Percentiles rank a stretch among this genome's conserved stretches.
Conservation (phyloP, 129 eudicot genomes). For the Calendula officinalis region DNA sequence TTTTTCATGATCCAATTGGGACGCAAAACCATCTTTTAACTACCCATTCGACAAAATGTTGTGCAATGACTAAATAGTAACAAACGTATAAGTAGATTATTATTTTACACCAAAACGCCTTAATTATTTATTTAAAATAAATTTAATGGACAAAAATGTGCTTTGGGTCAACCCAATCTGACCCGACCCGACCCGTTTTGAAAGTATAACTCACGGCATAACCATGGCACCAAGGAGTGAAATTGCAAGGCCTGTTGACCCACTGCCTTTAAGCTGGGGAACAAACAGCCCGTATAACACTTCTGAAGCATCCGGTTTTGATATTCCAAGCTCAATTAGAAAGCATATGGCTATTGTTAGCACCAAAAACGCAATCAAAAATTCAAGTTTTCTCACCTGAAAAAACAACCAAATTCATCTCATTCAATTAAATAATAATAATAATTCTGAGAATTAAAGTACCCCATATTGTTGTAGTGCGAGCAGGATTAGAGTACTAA, state of each 20-base stretch:
- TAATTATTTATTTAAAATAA: too few relatives aligned
- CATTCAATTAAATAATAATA: slow-evolving; percentile 3
- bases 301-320: slow-evolving; percentile 84
- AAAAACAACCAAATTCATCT: slow-evolving; percentile 12
- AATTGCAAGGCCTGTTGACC: slow-evolving; percentile 86
- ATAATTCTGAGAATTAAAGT: slow-evolving; percentile 13
- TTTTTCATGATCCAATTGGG: too few relatives aligned
- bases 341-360: slow-evolving; percentile 87
- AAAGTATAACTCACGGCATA: slow-evolving; percentile 80
- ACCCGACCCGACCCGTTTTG: not conserved
- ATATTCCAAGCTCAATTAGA: slow-evolving; percentile 83
- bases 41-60: too few relatives aligned
- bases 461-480: slow-evolving; percentile 98
- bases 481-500: slow-evolving; percentile 83
- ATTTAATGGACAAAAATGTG: not conserved
- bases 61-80: too few relatives aligned
- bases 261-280: slow-evolving; percentile 86
- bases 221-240: slow-evolving; percentile 99
- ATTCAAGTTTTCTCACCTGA: slow-evolving; percentile 97
- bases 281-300: slow-evolving; percentile 82
- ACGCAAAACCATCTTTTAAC: too few relatives aligned
- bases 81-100: too few relatives aligned
- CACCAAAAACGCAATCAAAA: slow-evolving; percentile 80
- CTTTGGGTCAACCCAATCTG: slow-evolving; percentile 3
- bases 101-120: too few relatives aligned